Evolutionary conservation across 2,329 filamentous ascomycete species (phyloP).

Genomic region (Talaromyces funiculosus): DNA sequence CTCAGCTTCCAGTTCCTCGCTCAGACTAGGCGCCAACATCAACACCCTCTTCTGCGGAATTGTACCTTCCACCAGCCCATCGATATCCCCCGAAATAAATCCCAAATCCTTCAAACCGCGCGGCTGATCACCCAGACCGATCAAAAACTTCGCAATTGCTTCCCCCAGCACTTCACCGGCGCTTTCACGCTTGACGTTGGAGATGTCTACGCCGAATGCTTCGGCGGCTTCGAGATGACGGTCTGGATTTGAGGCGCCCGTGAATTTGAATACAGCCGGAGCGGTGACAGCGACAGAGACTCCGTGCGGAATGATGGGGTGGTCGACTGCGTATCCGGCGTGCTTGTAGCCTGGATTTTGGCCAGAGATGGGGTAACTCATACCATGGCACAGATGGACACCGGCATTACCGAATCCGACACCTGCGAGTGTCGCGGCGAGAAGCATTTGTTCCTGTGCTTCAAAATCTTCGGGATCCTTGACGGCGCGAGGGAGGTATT

Average conservation of each 20-base stretch:
- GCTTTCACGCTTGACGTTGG: slow-evolving; percentile 78
- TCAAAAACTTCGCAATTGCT: slow-evolving; percentile 73
- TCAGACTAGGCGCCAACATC: slow-evolving; percentile 81
- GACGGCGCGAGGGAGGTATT: slow-evolving; percentile 85
- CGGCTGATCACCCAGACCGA: slow-evolving; percentile 83
- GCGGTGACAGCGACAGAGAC: slow-evolving; percentile 92
- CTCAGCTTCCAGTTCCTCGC: slow-evolving; percentile 62
- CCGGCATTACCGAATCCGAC: slow-evolving; percentile 97
- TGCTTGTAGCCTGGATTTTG: slow-evolving; percentile 92
- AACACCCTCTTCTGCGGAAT: slow-evolving; percentile 86
- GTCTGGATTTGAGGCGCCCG: slow-evolving; percentile 82
- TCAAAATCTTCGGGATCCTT: slow-evolving; percentile 84
- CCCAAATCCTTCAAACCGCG: slow-evolving; percentile 77
- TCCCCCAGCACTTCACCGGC: slow-evolving; percentile 85
- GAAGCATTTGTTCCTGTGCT: slow-evolving; percentile 90
- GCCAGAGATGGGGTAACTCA: slow-evolving; percentile 95
- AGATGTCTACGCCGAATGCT: slow-evolving; percentile 83
- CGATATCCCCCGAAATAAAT: slow-evolving; percentile 69
- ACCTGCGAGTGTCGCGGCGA: slow-evolving; percentile 87
- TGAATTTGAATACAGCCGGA: slow-evolving; percentile 91
- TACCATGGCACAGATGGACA: slow-evolving; percentile 83
- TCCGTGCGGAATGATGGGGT: slow-evolving; percentile 86
- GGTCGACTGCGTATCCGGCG: slow-evolving; percentile 70
- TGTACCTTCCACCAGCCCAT: slow-evolving; percentile 84
- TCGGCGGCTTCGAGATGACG: slow-evolving; percentile 86